Conservation (phyloP, 2,329 filamentous ascomycete genomes). For the Coniochaeta sp. region DNA sequence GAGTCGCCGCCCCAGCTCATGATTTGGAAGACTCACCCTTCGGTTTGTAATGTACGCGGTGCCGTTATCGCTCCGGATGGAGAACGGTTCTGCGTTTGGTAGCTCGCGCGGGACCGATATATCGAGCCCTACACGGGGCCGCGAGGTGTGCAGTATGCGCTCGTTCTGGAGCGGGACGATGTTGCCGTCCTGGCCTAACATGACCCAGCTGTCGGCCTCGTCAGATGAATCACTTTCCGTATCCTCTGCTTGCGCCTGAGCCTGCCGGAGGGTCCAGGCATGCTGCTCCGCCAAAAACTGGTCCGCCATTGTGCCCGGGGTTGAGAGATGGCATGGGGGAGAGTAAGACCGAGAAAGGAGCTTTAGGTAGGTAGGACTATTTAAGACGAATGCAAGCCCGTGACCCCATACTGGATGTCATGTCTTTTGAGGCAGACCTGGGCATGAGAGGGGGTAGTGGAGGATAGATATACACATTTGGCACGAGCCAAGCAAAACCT, state of each 20-base stretch:
- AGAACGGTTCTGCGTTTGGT: slow-evolving; percentile 55
- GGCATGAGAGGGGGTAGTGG: background rate
- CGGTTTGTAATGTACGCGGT: slow-evolving; percentile 78
- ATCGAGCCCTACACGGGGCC: slow-evolving; percentile 69
- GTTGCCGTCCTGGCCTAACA: slow-evolving; percentile 66
- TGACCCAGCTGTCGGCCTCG: slow-evolving; percentile 69
- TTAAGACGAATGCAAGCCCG: background rate
- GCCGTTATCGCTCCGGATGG: slow-evolving; percentile 67
- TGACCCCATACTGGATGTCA: background rate
- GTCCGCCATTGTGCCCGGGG: slow-evolving; percentile 1
- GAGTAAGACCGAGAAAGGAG: background rate
- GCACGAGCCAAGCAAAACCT: background rate
- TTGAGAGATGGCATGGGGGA: background rate
- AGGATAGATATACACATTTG: slow-evolving; percentile 2
- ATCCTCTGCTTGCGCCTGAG: slow-evolving; percentile 27
- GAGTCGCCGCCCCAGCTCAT: no score
- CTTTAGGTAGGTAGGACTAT: background rate
- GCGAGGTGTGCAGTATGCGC: slow-evolving; percentile 71
- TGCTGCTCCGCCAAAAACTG: slow-evolving; percentile 23
- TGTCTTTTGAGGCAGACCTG: background rate
- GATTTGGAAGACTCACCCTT: slow-evolving; percentile 48
- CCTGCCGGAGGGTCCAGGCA: slow-evolving; percentile 32
- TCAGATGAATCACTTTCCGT: slow-evolving; percentile 36
- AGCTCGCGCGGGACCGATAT: slow-evolving; percentile 64
- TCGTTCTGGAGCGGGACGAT: slow-evolving; percentile 85